These are phyloP conservation scores for Ichthyophthirius multifiliis DNA, from an alignment of 169 alveolate genomes.

Conservation along the genomic window DNA sequence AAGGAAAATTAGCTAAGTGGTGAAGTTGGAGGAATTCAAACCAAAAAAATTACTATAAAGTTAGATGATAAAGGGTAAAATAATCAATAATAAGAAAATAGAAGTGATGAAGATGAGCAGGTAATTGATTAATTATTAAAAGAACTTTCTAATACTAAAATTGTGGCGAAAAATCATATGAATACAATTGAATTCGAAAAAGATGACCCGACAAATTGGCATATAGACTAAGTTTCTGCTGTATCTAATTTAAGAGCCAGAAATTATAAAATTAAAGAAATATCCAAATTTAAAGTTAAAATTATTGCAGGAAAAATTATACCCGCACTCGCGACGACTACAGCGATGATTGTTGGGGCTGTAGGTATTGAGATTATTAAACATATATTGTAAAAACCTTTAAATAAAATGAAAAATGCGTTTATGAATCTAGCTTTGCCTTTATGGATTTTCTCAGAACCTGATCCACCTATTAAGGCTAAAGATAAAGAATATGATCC, in stretches of 20 bases:
- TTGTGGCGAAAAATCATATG: background rate
- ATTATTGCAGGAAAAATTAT: conserved; percentile 99
- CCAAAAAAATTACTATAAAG: conserved; percentile 78
- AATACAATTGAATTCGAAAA: conserved; percentile 95
- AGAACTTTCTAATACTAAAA: conserved; percentile 25
- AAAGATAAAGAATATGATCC: conserved; percentile 92
- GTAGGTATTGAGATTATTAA: conserved; percentile 93
- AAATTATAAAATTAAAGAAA: conserved; percentile 93
- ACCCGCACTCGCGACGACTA: conserved; percentile 99
- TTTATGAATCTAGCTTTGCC: conserved; percentile 95
- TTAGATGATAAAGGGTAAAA: conserved; percentile 83
- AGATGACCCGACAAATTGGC: conserved; percentile 98
- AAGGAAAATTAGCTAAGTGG: conserved; percentile 43
- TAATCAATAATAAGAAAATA: no score
- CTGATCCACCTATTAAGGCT: conserved; percentile 67
- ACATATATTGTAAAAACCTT: conserved; percentile 47
- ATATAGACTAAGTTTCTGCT: conserved; percentile 96
- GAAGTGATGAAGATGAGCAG: conserved; percentile 66
- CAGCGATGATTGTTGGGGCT: conserved; percentile 98
- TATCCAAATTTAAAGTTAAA: conserved; percentile 93
- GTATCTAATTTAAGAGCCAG: conserved; percentile 96
- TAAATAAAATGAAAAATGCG: conserved; percentile 89
- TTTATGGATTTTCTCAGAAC: conserved; percentile 80
- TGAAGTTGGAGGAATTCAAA: conserved; percentile 57
- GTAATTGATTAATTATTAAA: conserved; percentile 42